Evolutionary conservation across 345 rosid genomes (phyloP), one percentile per base, ranked within the genome.

Genomic region (Lumnitzera racemosa): DNA sequence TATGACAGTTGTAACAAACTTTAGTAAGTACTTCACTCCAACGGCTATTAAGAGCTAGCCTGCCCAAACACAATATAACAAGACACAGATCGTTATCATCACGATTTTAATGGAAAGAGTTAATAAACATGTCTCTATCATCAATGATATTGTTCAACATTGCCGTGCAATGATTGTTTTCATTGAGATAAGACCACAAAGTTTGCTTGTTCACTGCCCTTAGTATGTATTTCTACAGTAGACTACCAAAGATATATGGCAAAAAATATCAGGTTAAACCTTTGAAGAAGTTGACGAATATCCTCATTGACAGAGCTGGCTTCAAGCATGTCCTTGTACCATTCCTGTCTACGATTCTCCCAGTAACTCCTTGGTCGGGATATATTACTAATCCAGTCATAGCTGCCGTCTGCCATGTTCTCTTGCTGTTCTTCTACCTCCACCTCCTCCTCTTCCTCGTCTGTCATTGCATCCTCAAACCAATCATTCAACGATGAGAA

Each of bases 281-380:
- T 87, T 67, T 82, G 76, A 41, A 94, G 78, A 36, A 94, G 91
- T 57, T 81, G 73, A 62, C 83, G 78, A 9, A 86, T 89, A 31
- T 85, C 98, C 56, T 79, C 80, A 50, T 77, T 74, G 14, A 70
- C 81, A 6, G 91, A 68, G 61, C 64, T 71, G 61, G 67, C 41
- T 65, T 47, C 78, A 49, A 86, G 86, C 71, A 83, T 80, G 66
- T 94, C 84, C 29, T 74, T 69, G 65, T 94, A 94, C 85, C 99
- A 80, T 29, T 78, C 75, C 68, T 76, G 74, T 70, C 97, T 76
- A 7, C 65, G 72, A 55, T 72, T 77, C 74, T 94, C 99, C 99
- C 99, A 94, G 55, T 81, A 84, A 70, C 99, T 89, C 49, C 85
- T 78, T 7, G 99, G 99, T 51, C 96, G 79, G 13, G 90, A 66